Conservation (phyloP, 106 monocot genomes). For the Dioscorea zingiberensis region DNA sequence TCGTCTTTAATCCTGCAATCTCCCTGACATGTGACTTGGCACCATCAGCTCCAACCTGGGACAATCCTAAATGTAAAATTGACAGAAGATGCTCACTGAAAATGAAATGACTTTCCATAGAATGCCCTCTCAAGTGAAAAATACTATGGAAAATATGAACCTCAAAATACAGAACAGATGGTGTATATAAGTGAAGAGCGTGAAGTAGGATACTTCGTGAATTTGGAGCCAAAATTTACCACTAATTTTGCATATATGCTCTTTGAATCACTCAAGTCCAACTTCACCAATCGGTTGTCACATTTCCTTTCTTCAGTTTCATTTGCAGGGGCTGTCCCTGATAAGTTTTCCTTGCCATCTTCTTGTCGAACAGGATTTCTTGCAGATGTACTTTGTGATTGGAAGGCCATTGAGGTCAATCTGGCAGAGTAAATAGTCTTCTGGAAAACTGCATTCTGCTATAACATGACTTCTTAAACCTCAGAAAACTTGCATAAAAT, state of each 20-base stretch:
- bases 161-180: no score
- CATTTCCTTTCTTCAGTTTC: constrained; percentile 9
- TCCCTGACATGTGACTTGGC: constrained; percentile 82
- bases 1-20: constrained; percentile 64
- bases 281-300: constrained; percentile 34
- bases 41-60: constrained; percentile 98
- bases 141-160: no score
- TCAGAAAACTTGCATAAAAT: neutral
- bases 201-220: neutral
- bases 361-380: constrained; percentile 3
- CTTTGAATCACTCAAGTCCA: constrained; percentile 67
- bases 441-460: constrained; percentile 40
- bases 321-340: constrained; percentile 4
- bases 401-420: constrained; percentile 59
- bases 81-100: no score
- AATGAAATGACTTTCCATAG: no score
- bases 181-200: no score
- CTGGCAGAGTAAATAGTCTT: constrained; percentile 50
- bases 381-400: constrained; percentile 15
- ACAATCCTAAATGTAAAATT: neutral
- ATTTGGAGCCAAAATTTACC: constrained; percentile 40
- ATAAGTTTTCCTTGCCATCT: neutral
- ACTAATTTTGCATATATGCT: constrained; percentile 77
- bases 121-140: no score
- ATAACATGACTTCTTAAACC: constrained; percentile 1